Base-by-base conservation (phyloP, 1,284 basidiomycete genomes). In the Irpex rosettiformis region DNA sequence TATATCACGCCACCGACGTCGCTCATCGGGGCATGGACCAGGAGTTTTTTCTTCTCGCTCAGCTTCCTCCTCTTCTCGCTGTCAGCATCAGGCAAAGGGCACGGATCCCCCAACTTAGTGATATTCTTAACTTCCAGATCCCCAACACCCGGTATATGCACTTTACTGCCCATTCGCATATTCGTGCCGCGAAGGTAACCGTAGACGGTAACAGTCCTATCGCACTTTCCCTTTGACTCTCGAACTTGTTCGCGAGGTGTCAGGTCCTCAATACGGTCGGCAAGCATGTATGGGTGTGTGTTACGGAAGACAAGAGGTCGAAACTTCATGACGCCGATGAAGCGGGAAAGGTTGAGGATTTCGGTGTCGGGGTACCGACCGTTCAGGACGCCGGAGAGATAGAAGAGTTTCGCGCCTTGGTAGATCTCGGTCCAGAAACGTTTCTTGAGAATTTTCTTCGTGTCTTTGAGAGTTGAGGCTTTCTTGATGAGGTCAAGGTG, bases 351-450 rank as follows among this genome's bases (percentile, higher is more conserved):
- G 68, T 99, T 98, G 67, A 96, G 85, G 66, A 98, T 96, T 76
- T 99, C 97, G 24, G 85, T 87, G 74, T 99, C 97, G 22, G 97
- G 97, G 71, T 99, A 99, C 37, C 97, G 92, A 11, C 96, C 96
- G 67, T 99, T 99, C 66, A 99, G 84, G 48, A 99, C 94, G 16
- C 97, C 97, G 0, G 94, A 96, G 52, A 99, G 89, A 73, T 98
- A 98, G 77, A 99, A 99, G 16, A 99, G 86, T 73, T 98, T 99
- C 51, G 97, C 96, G 54, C 97, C 97, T 71, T 96, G 92, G 74
- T 98, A 98, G 16, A 99, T 98, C 73, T 99, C 97, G 0, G 96
- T 95, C 96, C 97, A 99, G 78, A 99, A 99, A n/a, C 97, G 92
- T 72, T 94, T 96, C 76, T 99, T 99, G 51, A 99, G 84, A 0